Conservation (phyloP, 768 basidiomycete genomes). For the Boletus subparvulus region DNA sequence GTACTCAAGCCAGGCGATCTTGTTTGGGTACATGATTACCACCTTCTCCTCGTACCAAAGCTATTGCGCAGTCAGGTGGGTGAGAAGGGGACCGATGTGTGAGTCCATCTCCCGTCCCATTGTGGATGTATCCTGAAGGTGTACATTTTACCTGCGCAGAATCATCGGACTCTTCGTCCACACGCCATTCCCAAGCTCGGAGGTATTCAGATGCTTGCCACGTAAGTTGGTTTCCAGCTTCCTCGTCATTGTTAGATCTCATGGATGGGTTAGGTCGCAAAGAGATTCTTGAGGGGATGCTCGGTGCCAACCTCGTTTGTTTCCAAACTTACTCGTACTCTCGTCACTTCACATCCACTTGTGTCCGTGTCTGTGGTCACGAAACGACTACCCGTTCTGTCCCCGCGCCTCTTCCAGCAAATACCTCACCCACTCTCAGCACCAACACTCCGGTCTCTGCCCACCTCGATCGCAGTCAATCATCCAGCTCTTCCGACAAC, state of each 20-base stretch:
- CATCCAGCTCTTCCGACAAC: conserved; percentile 10
- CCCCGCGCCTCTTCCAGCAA: background rate
- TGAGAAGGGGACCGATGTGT: conserved; percentile 30
- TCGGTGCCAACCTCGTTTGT: conserved; percentile 93
- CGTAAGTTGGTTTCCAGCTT: conserved; percentile 46
- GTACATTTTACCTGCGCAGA: conserved; percentile 7
- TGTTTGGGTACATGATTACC: conserved; percentile 95
- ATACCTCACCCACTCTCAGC: conserved; percentile 6
- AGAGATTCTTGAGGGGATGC: conserved; percentile 96
- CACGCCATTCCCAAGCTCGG: conserved; percentile 95
- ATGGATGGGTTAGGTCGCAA: conserved; percentile 58
- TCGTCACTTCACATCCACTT: conserved; percentile 92
- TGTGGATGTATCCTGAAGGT: background rate
- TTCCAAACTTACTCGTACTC: conserved; percentile 98
- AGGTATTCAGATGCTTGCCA: conserved; percentile 92
- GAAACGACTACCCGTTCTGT: conserved; percentile 55
- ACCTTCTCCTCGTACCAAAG: conserved; percentile 86
- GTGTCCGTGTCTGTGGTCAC: conserved; percentile 94
- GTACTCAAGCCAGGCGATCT: conserved; percentile 88
- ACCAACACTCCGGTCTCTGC: background rate
- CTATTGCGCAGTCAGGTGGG: conserved; percentile 69
- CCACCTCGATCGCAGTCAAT: conserved; percentile 7
- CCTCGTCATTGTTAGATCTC: background rate
- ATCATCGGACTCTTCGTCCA: conserved; percentile 93
- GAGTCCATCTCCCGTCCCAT: background rate